Conservation (phyloP, 1,284 basidiomycete genomes). For the Fomitopsis pinicola region DNA sequence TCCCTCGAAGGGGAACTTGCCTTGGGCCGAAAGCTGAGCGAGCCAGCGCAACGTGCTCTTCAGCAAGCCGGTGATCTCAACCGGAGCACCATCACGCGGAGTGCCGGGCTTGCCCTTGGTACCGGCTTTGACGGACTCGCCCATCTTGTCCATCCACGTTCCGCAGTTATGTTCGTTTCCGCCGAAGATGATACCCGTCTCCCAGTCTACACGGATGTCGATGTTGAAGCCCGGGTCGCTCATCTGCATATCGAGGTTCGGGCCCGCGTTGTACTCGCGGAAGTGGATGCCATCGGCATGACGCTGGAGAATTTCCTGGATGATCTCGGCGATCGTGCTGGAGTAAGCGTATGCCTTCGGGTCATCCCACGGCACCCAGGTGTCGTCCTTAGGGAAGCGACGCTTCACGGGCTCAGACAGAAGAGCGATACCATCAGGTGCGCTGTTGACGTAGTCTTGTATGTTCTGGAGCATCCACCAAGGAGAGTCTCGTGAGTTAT, state of each 20-base stretch:
- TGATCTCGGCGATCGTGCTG: conserved; percentile 85
- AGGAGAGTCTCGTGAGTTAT: conserved; percentile 89
- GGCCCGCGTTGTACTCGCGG: conserved; percentile 94
- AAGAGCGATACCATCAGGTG: conserved; percentile 81
- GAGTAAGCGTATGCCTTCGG: conserved; percentile 77
- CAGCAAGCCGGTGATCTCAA: conserved; percentile 92
- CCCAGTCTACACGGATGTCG: conserved; percentile 91
- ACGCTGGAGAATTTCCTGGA: conserved; percentile 94
- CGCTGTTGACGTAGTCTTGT: conserved; percentile 86
- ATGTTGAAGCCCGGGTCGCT: conserved; percentile 90
- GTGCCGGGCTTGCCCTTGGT: conserved; percentile 95
- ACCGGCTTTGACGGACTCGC: conserved; percentile 85
- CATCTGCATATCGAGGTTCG: conserved; percentile 97
- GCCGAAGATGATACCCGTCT: conserved; percentile 86
- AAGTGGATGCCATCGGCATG: conserved; percentile 93
- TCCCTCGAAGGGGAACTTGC: conserved; percentile 88
- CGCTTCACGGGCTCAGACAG: conserved; percentile 82
- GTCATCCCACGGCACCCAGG: conserved; percentile 92
- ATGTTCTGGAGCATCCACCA: conserved; percentile 99
- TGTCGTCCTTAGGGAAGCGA: conserved; percentile 91
- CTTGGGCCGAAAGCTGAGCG: conserved; percentile 56
- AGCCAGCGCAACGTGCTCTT: conserved; percentile 95
- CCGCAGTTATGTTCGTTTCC: conserved; percentile 85
- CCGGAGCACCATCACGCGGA: conserved; percentile 91
- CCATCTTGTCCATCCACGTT: conserved; percentile 99